Evolutionary conservation across 2,329 filamentous ascomycete genomes (phyloP).

Genomic region (Monosporascus sp.): DNA sequence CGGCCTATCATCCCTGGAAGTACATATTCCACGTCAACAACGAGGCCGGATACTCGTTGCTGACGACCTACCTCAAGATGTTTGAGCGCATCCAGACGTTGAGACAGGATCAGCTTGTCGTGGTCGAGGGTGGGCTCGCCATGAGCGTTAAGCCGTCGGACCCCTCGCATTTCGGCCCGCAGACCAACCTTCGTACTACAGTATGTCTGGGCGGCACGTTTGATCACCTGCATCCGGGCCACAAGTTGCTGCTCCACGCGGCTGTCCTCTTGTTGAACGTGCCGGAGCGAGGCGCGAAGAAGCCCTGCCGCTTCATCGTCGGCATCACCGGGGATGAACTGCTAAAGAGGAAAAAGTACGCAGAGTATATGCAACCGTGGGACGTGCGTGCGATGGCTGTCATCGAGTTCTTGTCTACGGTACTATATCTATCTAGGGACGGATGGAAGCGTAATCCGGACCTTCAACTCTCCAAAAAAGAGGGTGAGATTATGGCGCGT

Average conservation of each 20-base stretch:
- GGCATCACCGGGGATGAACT: constrained; percentile 87
- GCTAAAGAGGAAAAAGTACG: constrained; percentile 83
- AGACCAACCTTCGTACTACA: constrained; percentile 43
- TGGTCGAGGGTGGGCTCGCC: constrained; percentile 48
- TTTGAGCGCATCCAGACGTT: constrained; percentile 42
- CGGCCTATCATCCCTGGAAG: constrained; percentile 55
- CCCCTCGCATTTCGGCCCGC: constrained; percentile 11
- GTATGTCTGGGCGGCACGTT: constrained; percentile 91
- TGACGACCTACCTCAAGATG: constrained; percentile 43
- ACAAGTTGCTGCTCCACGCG: constrained; percentile 94
- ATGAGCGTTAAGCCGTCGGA: constrained; percentile 28
- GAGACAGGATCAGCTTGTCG: constrained; percentile 45
- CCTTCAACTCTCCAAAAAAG: constrained; percentile 28
- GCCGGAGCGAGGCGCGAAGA: constrained; percentile 30
- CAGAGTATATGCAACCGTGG: constrained; percentile 78
- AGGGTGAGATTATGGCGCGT: constrained; percentile 45
- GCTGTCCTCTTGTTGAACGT: constrained; percentile 66
- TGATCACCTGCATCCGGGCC: constrained; percentile 90
- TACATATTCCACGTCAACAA: constrained; percentile 61
- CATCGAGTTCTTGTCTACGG: constrained; percentile 67
- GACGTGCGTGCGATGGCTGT: constrained; percentile 63
- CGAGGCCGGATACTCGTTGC: constrained; percentile 57
- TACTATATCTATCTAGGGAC: constrained; percentile 38
- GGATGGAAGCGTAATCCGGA: constrained; percentile 40
- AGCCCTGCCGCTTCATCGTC: constrained; percentile 61